Conservation (phyloP, 768 basidiomycete species). For the Macrocybe gigantea region DNA sequence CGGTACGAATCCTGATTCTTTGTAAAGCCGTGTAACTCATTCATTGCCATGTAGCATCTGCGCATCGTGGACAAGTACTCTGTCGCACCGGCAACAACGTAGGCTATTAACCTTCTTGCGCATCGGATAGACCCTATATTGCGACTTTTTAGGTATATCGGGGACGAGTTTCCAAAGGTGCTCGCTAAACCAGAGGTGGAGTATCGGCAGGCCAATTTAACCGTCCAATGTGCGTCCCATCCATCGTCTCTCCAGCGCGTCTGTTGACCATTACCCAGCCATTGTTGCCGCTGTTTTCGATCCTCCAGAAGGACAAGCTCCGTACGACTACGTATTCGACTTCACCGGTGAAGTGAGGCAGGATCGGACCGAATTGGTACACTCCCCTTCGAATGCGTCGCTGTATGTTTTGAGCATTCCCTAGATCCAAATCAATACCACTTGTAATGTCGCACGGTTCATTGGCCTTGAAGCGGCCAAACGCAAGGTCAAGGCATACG, state of each 20-base stretch:
- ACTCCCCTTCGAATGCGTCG: conserved; percentile 6
- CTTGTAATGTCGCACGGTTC: conserved; percentile 60
- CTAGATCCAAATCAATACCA: conserved; percentile 75
- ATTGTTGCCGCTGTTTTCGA: conserved; percentile 66
- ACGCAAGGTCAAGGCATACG: conserved; percentile 72
- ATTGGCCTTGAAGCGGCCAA: conserved; percentile 77
- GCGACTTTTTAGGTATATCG: conserved; percentile 55
- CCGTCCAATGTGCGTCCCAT: conserved; percentile 51
- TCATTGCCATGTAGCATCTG: conserved; percentile 40
- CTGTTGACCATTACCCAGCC: conserved; percentile 8
- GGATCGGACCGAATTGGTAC: conserved; percentile 71
- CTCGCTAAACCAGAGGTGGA: conserved; percentile 67
- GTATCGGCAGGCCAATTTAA: conserved; percentile 80
- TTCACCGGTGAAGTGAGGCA: conserved; percentile 74
- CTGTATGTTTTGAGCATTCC: conserved; percentile 5
- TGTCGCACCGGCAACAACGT: conserved; percentile 72
- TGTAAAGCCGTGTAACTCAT: conserved; percentile 7
- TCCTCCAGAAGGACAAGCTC: conserved; percentile 59
- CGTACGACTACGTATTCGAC: conserved; percentile 82
- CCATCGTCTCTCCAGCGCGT: conserved; percentile 5
- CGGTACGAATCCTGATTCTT: conserved; percentile 38
- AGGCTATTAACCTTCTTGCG: conserved; percentile 22
- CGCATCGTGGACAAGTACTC: conserved; percentile 74
- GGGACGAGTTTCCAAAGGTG: conserved; percentile 65
- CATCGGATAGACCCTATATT: conserved; percentile 9